Conservation (phyloP, 345 rosid genomes). For the Limnanthes douglasii region DNA sequence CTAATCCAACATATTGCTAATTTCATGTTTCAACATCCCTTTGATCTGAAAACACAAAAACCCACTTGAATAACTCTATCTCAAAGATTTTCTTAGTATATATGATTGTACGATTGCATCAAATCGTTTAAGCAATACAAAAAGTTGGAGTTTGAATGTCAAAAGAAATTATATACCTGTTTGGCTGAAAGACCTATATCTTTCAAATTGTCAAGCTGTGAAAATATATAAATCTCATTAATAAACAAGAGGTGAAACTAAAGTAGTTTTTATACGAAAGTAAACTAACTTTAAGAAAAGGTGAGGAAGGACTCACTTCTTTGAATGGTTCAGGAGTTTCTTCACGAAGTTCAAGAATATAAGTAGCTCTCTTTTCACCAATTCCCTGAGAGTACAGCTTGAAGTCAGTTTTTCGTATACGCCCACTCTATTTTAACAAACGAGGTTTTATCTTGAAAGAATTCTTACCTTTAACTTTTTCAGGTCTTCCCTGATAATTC, state of each 20-base stretch:
- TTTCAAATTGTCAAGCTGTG: constrained; percentile 56
- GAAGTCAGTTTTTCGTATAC: background rate
- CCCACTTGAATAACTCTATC: background rate
- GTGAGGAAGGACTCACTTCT: constrained; percentile 21
- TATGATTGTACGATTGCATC: background rate
- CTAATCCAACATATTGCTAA: no score
- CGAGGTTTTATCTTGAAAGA: no score
- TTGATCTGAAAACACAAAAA: constrained; percentile 13
- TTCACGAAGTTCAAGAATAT: constrained; percentile 47
- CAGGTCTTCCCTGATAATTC: constrained; percentile 41
- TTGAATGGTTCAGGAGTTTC: constrained; percentile 54
- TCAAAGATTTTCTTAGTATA: no score
- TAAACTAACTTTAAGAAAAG: background rate
- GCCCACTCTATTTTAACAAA: no score
- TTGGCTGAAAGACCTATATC: constrained; percentile 60
- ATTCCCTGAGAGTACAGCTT: constrained; percentile 37
- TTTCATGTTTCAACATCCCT: constrained; percentile 17
- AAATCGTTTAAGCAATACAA: background rate
- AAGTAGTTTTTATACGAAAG: background rate
- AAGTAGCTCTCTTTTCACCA: constrained; percentile 65
- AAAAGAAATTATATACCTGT: constrained; percentile 31
- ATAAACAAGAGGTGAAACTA: background rate
- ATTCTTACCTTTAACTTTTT: constrained; percentile 57
- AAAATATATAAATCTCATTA: constrained; percentile 3
- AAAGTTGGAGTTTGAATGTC: background rate